Base-by-base conservation (phyloP, 176 grass and related monocot species). In the Triticum urartu region DNA sequence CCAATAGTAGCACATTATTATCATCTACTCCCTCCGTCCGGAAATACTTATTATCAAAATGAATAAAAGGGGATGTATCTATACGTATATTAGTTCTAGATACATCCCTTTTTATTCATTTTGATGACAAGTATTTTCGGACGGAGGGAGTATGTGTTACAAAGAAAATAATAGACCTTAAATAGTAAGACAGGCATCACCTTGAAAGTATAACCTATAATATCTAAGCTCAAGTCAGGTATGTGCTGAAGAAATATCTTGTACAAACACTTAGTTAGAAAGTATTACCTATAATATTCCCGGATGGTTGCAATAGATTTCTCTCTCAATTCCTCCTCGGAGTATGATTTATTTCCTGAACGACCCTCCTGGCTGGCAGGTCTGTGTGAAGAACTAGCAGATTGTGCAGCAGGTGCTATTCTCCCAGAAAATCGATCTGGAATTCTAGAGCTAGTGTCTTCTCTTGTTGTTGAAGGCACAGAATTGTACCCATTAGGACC, bases 281-380 rank as follows among this genome's bases (percentile, higher is more conserved):
- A 66, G 11, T 79, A 66, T 63, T 91, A 98, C 95, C 95, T 98
- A 71, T 95, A 93, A 83, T 93, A 98, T 85, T 98, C 95, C 68
- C 77, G 82, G 86, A 98, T 94, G 73, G 95, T 81, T 14, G 86
- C 91, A 72, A 98, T 71, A 75, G 95, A 91, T 89, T 95, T 98
- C 48, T 98, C 91, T 87, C 83, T 88, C 66, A 98, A 72, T 40
- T 87, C 86, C 65, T 88, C 85, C 47, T 92, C 85, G 20, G 93
- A 86, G 69, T 88, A 92, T 60, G 83, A 88, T 84, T 83, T 95
- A 78, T 72, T 94, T 80, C 64, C 88, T 64, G 84, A 82, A 78
- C 68, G 86, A 2, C 73, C 79, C 24, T 79, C 87, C 47, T 88
- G 89, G 72, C 87, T 93, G 54, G 78, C 82, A 85, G 73, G 84